Base-by-base conservation (phyloP, 2,329 filamentous ascomycete genomes). In the Ceratocystis ficicola region DNA sequence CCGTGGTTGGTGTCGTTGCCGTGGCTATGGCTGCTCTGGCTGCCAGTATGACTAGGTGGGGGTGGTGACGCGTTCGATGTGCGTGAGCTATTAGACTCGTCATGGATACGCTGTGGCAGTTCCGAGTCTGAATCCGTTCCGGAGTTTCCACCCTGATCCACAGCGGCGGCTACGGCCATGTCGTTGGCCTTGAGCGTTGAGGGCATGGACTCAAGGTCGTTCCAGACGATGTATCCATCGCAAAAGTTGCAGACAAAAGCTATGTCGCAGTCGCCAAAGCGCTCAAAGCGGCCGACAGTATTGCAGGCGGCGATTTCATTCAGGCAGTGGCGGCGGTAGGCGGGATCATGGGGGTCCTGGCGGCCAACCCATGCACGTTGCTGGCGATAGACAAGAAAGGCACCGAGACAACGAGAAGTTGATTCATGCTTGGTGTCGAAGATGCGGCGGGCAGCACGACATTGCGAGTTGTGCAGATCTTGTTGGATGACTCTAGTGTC, bases 221-320 rank as follows among this genome's bases (percentile, higher is more conserved):
- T 77, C 83, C 83, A 85, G 25, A 85, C 73, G 28, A 85, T 74
- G 70, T 82, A 81, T 1, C 83, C 83, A 71, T 84, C 82, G 73
- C 83, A 85, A 71, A 80, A 85, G 73, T 85, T 81, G 74, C 83
- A 85, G 6, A 83, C 76, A 70, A 84, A 85, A 6, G 79, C 81
- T 61, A 83, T 76, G 68, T 84, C 81, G 48, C 73, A 71, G 41
- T 83, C 79, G 52, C 78, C 80, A 64, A 84, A 79, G 15, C 81
- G 77, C 73, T 83, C 79, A 68, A 84, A 84, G 32, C 76, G 75
- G n/a, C 83, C 83, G 1, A 81, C 76, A 3, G 72, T 71, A 69
- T 81, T 81, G 73, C 82, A 84, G 28, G 76, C 73, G 36, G 75
- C 74, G 4, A 83, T 74, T 71, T 81, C 81, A 67, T 82, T 79